Conservation (phyloP, 2,329 filamentous ascomycete genomes). For the Plectosphaerella plurivora region DNA sequence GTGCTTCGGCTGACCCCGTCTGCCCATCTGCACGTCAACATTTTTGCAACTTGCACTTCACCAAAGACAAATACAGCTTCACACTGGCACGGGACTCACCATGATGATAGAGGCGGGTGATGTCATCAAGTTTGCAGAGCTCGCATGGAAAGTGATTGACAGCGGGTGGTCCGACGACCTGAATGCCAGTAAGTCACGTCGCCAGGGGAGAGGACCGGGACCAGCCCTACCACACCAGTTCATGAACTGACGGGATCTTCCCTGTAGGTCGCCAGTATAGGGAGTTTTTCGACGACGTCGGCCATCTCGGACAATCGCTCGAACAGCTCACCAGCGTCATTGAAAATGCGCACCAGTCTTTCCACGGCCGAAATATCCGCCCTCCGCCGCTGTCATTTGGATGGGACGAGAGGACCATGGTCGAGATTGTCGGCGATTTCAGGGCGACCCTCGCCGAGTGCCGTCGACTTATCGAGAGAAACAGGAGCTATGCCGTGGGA, state of each 20-base stretch:
- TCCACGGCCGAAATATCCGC: slow-evolving; percentile 15
- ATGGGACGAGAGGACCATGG: slow-evolving; percentile 13
- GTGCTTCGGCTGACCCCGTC: too few species aligned
- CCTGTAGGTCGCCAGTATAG: slow-evolving; percentile 23
- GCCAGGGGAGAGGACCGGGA: not conserved
- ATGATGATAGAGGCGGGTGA: slow-evolving; percentile 20
- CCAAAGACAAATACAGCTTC: not conserved
- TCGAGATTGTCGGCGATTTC: slow-evolving; percentile 25
- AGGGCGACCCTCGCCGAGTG: slow-evolving; percentile 25
- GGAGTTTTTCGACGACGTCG: slow-evolving; percentile 26
- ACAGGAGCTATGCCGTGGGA: slow-evolving; percentile 20
- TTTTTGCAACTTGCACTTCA: too few species aligned
- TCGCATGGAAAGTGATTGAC: slow-evolving; percentile 27
- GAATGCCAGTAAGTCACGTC: slow-evolving; percentile 24
- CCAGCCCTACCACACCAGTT: not conserved
- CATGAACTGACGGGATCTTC: not conserved
- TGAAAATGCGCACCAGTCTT: slow-evolving; percentile 18
- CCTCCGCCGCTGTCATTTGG: slow-evolving; percentile 5
- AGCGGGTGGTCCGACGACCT: slow-evolving; percentile 25
- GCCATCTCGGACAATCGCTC: slow-evolving; percentile 23
- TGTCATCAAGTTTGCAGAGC: slow-evolving; percentile 22
- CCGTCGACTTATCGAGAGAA: slow-evolving; percentile 19
- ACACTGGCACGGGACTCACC: slow-evolving; percentile 5
- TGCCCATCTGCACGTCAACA: too few species aligned
- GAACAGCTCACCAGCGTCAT: slow-evolving; percentile 24